Percentiles rank a stretch among this genome's conserved stretches.
These are phyloP conservation scores for Alternaria angustiovoidea DNA, from an alignment of 2,329 filamentous ascomycete species.

Conservation along the genomic window DNA sequence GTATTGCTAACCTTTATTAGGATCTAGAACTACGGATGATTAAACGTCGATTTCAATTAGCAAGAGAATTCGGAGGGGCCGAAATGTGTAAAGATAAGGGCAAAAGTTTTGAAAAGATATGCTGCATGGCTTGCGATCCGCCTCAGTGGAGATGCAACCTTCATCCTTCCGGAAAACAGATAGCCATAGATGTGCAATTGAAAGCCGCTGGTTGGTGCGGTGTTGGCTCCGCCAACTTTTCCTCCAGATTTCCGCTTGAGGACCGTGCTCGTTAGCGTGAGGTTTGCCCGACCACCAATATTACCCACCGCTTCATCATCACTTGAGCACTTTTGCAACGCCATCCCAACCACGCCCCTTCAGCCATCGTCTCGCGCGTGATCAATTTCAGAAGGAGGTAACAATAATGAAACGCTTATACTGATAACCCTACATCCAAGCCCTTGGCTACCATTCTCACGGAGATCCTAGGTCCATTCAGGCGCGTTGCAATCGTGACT, in stretches of 20 bases:
- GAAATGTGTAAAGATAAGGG: not conserved
- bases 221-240: not conserved
- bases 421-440: conserved; percentile 21
- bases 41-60: not conserved
- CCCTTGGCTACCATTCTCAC: conserved; percentile 25
- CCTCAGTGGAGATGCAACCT: not conserved
- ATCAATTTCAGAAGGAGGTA: conserved; percentile 20
- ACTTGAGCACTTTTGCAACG: not conserved
- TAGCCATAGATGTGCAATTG: not conserved
- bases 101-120: not conserved
- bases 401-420: conserved; percentile 26
- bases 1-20: not conserved
- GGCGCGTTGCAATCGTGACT: conserved; percentile 4
- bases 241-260: conserved; percentile 1
- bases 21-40: not conserved
- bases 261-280: conserved; percentile 3
- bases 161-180: not conserved
- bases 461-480: not conserved
- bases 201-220: conserved; percentile 4
- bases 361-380: conserved; percentile 10
- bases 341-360: conserved; percentile 10
- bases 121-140: not conserved
- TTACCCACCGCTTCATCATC: not conserved
- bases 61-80: not conserved
- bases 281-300: not conserved